These are phyloP conservation scores for Berberis vulgaris DNA, from an alignment of 164 flowering plant genomes.

Conservation along the genomic window DNA sequence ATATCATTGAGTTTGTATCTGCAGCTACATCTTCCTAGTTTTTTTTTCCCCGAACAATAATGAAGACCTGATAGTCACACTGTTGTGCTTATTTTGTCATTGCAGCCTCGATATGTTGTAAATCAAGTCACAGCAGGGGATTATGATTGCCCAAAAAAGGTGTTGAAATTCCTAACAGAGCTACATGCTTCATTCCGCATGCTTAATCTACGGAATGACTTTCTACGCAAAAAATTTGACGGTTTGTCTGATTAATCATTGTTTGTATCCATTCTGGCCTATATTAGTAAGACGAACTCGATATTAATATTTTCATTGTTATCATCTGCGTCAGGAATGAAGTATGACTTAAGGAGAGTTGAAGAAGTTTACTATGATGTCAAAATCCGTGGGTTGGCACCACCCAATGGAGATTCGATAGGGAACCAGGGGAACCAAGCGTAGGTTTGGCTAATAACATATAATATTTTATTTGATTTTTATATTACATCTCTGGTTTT, in stretches of 20 bases:
- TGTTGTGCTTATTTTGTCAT: neutral
- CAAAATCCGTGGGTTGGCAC: constrained; percentile 72
- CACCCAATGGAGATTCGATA: constrained; percentile 24
- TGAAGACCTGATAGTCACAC: neutral
- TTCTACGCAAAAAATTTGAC: constrained; percentile 88
- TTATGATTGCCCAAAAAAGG: constrained; percentile 92
- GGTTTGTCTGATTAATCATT: constrained; percentile 29
- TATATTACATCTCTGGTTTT: too few species aligned
- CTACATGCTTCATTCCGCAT: constrained; percentile 90
- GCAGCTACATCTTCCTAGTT: too few species aligned
- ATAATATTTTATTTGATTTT: neutral
- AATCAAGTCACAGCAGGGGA: constrained; percentile 73
- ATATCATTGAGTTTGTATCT: neutral
- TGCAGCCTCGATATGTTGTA: constrained; percentile 69
- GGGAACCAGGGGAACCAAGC: constrained; percentile 25
- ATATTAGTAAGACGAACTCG: too few species aligned
- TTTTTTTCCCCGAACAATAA: too few species aligned
- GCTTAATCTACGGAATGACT: constrained; percentile 96
- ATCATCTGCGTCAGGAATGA: constrained; percentile 52
- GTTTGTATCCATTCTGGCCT: too few species aligned
- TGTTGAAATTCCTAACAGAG: constrained; percentile 79
- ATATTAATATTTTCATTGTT: neutral
- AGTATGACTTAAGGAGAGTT: constrained; percentile 86
- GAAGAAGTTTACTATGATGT: constrained; percentile 95
- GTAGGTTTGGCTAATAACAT: neutral